phyloP scores from a whole-genome alignment of 495 filamentous ascomycete species.

The Penicillium diatomitis region DNA sequence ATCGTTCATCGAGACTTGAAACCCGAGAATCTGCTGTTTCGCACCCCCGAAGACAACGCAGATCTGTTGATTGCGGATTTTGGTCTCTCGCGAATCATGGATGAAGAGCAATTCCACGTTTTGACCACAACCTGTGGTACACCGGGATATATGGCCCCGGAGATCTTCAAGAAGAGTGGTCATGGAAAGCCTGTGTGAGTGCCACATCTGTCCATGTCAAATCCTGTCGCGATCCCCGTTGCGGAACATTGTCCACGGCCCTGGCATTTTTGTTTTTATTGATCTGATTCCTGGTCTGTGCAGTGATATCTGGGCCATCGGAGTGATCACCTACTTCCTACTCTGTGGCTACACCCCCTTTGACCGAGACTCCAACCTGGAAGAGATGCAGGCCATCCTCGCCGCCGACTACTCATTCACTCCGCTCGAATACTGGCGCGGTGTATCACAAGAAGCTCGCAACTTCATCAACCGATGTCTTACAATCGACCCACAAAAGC shows the following conservation, averaged over 20 bases:
- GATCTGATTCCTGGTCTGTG: neutral
- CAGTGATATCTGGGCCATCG: constrained; percentile 72
- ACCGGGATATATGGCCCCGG: constrained; percentile 89
- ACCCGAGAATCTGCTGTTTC: constrained; percentile 46
- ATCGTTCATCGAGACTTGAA: constrained; percentile 87
- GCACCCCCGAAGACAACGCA: constrained; percentile 48
- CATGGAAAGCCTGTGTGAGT: constrained; percentile 72
- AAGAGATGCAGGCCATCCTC: constrained; percentile 98
- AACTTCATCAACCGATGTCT: constrained; percentile 85
- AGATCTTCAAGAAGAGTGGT: constrained; percentile 72
- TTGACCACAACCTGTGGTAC: constrained; percentile 96
- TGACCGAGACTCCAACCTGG: constrained; percentile 91
- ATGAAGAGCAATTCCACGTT: constrained; percentile 97
- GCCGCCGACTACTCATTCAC: constrained; percentile 93
- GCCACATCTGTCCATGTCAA: neutral
- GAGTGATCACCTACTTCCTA: constrained; percentile 88
- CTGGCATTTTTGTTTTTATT: no score
- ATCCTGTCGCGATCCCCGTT: neutral
- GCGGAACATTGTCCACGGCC: no score
- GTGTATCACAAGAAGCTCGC: constrained; percentile 75
- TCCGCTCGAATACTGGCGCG: constrained; percentile 94
- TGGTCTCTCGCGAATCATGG: constrained; percentile 90
- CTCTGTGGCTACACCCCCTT: constrained; percentile 98
- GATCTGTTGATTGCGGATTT: constrained; percentile 93
- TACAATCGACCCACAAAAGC: constrained; percentile 74